Conservation (phyloP, 371 early-diverging fungal species). For the Lichtheimia hyalospora region DNA sequence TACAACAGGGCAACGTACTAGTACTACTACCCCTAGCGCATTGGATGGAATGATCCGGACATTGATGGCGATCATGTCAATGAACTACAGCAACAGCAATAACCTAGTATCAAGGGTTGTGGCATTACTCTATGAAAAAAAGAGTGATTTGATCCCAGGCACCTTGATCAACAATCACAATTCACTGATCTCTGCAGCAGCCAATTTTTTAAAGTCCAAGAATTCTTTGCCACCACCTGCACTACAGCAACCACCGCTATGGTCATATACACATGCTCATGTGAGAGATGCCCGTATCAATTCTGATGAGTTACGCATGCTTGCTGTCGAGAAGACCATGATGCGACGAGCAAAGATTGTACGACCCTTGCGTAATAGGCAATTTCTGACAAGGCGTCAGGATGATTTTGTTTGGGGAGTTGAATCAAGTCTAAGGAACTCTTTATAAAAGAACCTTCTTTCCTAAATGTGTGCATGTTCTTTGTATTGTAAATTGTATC, state of each 20-base stretch:
- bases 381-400: neutral
- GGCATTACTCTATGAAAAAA: too few relatives aligned
- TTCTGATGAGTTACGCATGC: slow-evolving; percentile 10
- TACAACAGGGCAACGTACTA: too few relatives aligned
- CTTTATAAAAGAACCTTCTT: too few relatives aligned
- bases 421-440: too few relatives aligned
- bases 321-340: slow-evolving; percentile 9
- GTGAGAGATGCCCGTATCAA: slow-evolving; percentile 11
- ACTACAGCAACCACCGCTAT: slow-evolving; percentile 6
- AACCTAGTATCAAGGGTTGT: neutral
- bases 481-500: too few relatives aligned
- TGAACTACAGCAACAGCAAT: neutral
- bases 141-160: neutral
- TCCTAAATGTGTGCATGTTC: too few relatives aligned
- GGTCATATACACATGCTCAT: slow-evolving; percentile 9
- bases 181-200: neutral
- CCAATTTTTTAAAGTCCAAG: neutral
- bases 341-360: slow-evolving; percentile 9
- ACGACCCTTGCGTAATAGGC: slow-evolving; percentile 10
- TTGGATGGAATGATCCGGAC: neutral
- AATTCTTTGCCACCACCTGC: neutral
- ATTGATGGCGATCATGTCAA: neutral
- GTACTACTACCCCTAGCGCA: neutral
- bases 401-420: slow-evolving; percentile 19
- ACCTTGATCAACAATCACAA: neutral